Evolutionary conservation across 108 stramenopile species (phyloP).

Genomic region (Nitzschia palea): DNA sequence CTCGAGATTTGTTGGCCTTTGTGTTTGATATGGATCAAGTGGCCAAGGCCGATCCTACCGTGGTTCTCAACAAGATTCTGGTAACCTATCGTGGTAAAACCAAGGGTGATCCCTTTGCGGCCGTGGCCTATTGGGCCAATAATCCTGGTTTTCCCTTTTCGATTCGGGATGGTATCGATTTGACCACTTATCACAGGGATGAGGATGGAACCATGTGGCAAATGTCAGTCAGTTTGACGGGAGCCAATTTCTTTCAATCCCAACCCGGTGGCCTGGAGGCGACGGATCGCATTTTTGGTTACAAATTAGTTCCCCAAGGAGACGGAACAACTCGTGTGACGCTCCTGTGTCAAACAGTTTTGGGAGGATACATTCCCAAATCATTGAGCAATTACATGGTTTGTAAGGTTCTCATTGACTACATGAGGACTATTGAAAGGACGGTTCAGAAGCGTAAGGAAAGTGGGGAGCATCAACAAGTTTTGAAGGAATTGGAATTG

Average conservation of each 20-base stretch:
- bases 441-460: slow-evolving; percentile 11
- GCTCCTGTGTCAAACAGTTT: slow-evolving; percentile 11
- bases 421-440: slow-evolving; percentile 13
- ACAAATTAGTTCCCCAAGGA: slow-evolving; percentile 13
- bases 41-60: slow-evolving; percentile 6
- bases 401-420: slow-evolving; percentile 19
- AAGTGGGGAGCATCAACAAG: slow-evolving; percentile 15
- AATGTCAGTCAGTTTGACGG: slow-evolving; percentile 10
- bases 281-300: slow-evolving; percentile 18
- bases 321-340: slow-evolving; percentile 14
- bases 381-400: slow-evolving; percentile 26
- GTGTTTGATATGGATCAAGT: slow-evolving; percentile 17
- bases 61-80: slow-evolving; percentile 13
- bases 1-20: slow-evolving; percentile 20
- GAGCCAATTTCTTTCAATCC: slow-evolving; percentile 18
- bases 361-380: slow-evolving; percentile 24
- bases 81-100: slow-evolving; percentile 2
- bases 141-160: slow-evolving; percentile 32
- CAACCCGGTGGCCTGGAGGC: slow-evolving; percentile 6
- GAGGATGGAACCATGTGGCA: slow-evolving; percentile 33
- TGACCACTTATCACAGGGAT: slow-evolving; percentile 23
- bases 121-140: slow-evolving; percentile 20
- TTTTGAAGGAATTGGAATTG: slow-evolving; percentile 13
- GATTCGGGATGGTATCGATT: slow-evolving; percentile 26
- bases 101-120: slow-evolving; percentile 7